Base-by-base conservation (phyloP, 768 basidiomycete genomes). In the Tremella mesenterica region DNA sequence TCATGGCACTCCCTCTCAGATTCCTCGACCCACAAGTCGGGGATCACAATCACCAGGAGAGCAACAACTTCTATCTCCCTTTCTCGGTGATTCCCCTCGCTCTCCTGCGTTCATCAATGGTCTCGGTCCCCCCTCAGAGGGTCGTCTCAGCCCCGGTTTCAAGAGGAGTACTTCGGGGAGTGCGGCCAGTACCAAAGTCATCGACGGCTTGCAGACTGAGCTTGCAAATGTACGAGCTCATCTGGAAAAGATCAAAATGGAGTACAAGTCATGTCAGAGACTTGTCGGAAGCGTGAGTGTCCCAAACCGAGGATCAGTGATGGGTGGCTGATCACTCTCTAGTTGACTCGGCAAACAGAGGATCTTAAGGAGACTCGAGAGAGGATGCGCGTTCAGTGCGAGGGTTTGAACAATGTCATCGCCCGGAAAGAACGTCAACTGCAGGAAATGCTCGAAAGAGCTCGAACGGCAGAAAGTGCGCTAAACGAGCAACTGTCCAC, bases 341-440 rank as follows among this genome's bases (percentile, higher is more conserved):
- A 70, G 69, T 54, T 70, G 10, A 70, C 69, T 4, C 36, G 69
- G 7, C 69, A 69, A 48, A 68, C 59, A 7, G 71, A 73, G 31
- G 71, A 73, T 59, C 63, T 73, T 20, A 71, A 68, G 44, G 69
- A 71, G 31, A 71, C 71, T 3, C 58, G 61, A 45, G 69, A 68
- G 34, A 46, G 71, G 26, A 66, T 68, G 54, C 43, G 67, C 27
- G 60, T 60, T 2, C 69, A 73, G 47, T 60, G 60, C 21, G 71
- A 73, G 18, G 60, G 64, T 0, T 48, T 71, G 39, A 69, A 71
- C 39, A 69, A 71, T 33, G 61, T 69, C 13, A 66, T 73, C 28
- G 49, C 59, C 4, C 49, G 71, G 38, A 71, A 71, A 49, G 69
- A 73, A 51, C 55, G 70, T 1, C 46, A 70, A 16, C 50, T 73